Base-by-base conservation (phyloP, 441 rosid species). In the Sinapis alba region DNA sequence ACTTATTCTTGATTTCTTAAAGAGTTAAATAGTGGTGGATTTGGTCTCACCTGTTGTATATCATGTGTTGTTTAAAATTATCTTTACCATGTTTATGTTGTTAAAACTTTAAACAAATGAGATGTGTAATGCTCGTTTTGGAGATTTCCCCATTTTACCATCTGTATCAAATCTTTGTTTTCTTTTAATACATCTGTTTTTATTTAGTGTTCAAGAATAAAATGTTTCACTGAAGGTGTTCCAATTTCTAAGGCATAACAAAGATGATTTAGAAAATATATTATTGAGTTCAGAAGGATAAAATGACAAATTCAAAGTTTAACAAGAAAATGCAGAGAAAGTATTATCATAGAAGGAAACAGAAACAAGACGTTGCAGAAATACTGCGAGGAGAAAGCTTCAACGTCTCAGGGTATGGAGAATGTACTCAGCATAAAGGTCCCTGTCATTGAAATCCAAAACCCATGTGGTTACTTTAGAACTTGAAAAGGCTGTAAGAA, bases 361-460 rank as follows among this genome's bases (percentile, higher is more conserved):
- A 71, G 36, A 26, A 58, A 50, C 57, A 47, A 32, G 19, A 47
- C 47, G 18, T 24, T 61, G 73, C 56, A 50, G 68, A 32, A 18
- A 38, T 75, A 2, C 23, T 0, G 54, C 28, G 34, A 27, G 30
- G 34, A 54, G 23, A 47, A 53, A 23, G 45, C 73, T 61, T 78
- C 62, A 94, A 76, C 87, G 84, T 88, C 96, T 83, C 73, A 94
- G 74, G 38, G 95, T 90, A 56, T 94, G 93, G 75, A 91, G 78
- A 75, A 94, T 84, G 90, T 94, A 91, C 74, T 94, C 97, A 15
- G 97, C 97, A 68, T 94, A 94, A 15, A 94, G 96, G 78, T 94
- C 93, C 98, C 98, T 94, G 87, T 78, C 67, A 77, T 69, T 6
- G 58, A 41, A 12, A 68, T 3, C 21, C 47, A 36, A 19, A 68